Evolutionary conservation across 495 filamentous ascomycete genomes (phyloP).

Genomic region (Lasiosphaeris hirsuta): DNA sequence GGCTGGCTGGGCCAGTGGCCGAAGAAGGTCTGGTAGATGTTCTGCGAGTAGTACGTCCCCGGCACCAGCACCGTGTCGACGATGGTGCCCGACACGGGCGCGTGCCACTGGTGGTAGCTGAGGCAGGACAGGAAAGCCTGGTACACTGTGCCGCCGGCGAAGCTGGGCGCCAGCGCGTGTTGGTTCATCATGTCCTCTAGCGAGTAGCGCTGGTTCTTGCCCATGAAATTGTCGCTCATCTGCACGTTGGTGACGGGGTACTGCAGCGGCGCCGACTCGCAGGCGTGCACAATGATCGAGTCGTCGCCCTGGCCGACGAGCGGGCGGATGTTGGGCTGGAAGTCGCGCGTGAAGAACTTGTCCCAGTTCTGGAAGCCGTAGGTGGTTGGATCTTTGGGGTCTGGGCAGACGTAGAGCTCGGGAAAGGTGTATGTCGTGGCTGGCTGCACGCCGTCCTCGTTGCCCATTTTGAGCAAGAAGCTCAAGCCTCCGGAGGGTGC

Average conservation of each 20-base stretch:
- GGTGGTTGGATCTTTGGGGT: not conserved
- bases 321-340: conserved; percentile 35
- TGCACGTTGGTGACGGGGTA: conserved; percentile 27
- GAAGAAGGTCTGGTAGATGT: not conserved
- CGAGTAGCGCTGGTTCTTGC: conserved; percentile 43
- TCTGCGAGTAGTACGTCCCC: conserved; percentile 26
- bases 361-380: conserved; percentile 15
- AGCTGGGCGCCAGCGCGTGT: conserved; percentile 26
- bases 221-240: conserved; percentile 39
- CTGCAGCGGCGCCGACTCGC: conserved; percentile 41
- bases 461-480: no score
- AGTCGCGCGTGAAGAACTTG: conserved; percentile 46
- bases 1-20: not conserved
- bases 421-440: conserved; percentile 2
- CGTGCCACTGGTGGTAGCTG: conserved; percentile 51
- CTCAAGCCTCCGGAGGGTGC: no score
- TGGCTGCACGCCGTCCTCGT: not conserved
- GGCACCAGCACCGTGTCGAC: conserved; percentile 31
- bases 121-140: conserved; percentile 42
- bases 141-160: conserved; percentile 39
- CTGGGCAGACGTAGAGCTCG: not conserved
- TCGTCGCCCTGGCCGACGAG: conserved; percentile 34
- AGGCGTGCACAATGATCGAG: conserved; percentile 31
- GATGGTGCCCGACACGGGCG: conserved; percentile 39
- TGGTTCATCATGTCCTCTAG: conserved; percentile 39